phyloP scores from a whole-genome alignment of 169 alveolate genomes.

The Plasmodium gaboni region DNA sequence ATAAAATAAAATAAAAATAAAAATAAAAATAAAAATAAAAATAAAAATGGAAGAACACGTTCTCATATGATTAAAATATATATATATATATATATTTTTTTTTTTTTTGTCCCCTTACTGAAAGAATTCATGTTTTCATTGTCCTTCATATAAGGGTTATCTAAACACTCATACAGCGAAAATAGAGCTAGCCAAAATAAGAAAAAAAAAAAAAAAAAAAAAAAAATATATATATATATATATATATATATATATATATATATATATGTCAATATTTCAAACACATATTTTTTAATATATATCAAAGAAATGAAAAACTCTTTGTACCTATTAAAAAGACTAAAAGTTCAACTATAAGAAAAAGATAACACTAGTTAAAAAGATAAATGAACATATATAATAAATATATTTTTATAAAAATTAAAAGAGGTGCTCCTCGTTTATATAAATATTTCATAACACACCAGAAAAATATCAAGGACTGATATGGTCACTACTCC shows the following conservation, averaged over 20 bases:
- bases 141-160: constrained; percentile 42
- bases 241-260: not conserved
- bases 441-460: too few species aligned
- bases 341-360: constrained; percentile 3
- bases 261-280: not conserved
- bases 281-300: not conserved
- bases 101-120: constrained; percentile 29
- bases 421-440: not conserved
- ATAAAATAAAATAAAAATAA: not conserved
- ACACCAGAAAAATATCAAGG: constrained; percentile 45
- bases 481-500: constrained; percentile 59
- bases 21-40: too few species aligned
- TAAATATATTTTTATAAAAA: not conserved
- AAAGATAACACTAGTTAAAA: constrained; percentile 5
- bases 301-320: not conserved
- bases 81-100: not conserved
- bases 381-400: not conserved
- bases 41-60: not conserved
- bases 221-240: not conserved
- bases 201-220: constrained; percentile 1
- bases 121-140: constrained; percentile 28
- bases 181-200: constrained; percentile 9
- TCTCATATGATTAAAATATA: not conserved
- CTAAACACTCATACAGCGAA: constrained; percentile 47
- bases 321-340: not conserved